Evolutionary conservation across 228 moss, liverwort and hornwort species (phyloP).

Genomic region (Sphagnum fallax): DNA sequence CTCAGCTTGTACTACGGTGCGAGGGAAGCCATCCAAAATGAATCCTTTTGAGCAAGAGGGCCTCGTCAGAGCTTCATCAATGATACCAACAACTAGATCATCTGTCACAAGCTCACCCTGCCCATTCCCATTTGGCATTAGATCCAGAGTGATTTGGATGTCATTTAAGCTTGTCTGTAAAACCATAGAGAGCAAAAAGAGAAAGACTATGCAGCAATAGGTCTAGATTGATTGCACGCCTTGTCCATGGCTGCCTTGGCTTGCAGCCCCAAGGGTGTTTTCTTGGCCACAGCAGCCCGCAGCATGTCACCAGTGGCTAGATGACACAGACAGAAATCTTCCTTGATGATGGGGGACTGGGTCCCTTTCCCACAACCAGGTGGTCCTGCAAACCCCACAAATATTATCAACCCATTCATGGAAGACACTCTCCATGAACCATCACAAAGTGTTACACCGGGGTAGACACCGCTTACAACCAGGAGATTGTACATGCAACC

Average conservation of each 20-base stretch:
- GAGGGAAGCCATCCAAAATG: conserved; percentile 87
- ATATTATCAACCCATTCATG: too few species aligned
- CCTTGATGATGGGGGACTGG: conserved; percentile 81
- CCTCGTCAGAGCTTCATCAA: conserved; percentile 73
- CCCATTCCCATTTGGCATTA: conserved; percentile 20
- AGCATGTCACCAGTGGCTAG: conserved; percentile 91
- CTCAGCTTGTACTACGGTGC: conserved; percentile 85
- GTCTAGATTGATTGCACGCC: conserved; percentile 10
- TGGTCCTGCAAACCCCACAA: conserved; percentile 30
- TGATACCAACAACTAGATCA: conserved; percentile 88
- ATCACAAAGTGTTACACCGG: too few species aligned
- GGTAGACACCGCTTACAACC: too few species aligned
- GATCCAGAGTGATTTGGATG: neutral
- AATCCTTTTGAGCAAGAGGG: conserved; percentile 79
- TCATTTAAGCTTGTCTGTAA: too few species aligned
- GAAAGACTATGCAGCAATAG: too few species aligned
- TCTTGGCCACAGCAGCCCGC: conserved; percentile 74
- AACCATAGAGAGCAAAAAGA: too few species aligned
- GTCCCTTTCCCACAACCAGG: conserved; percentile 92
- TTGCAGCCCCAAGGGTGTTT: conserved; percentile 68
- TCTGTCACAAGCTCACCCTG: conserved; percentile 84
- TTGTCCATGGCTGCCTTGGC: conserved; percentile 93
- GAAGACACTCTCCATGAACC: too few species aligned
- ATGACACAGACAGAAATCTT: conserved; percentile 82
- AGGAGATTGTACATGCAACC: neutral